A percentile compares a stretch with the other conserved stretches of the same genome.
Conservation (phyloP, 306 rosid species). For the Lathyrus tuberosus region DNA sequence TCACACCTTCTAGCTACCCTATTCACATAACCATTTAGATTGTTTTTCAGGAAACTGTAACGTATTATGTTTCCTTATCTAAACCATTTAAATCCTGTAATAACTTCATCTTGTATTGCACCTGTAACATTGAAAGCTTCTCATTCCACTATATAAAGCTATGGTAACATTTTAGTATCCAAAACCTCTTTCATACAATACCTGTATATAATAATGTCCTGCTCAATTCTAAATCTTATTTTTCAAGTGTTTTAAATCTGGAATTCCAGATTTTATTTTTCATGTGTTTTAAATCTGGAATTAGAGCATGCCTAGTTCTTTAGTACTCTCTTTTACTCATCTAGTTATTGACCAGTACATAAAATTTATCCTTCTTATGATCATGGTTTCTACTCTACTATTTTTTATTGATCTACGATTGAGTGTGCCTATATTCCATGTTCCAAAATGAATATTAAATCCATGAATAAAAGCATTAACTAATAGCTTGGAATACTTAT, state of each 20-base stretch:
- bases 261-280: not conserved
- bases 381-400: not conserved
- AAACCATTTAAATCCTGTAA: not conserved
- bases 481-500: constrained; percentile 3
- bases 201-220: not conserved
- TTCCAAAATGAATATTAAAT: constrained; percentile 2
- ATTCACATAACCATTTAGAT: not conserved
- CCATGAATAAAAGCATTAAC: not conserved
- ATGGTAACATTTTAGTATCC: not conserved
- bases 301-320: not conserved
- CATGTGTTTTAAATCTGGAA: not conserved
- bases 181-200: not conserved
- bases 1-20: not conserved
- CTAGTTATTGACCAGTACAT: not conserved
- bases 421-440: not conserved
- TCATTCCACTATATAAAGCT: not conserved
- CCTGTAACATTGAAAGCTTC: not conserved
- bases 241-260: not conserved
- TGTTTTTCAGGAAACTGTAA: not conserved
- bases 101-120: not conserved
- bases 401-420: not conserved
- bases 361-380: not conserved
- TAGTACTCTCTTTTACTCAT: not conserved
- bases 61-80: not conserved
- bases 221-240: not conserved